These are phyloP conservation scores for Nannochloropsis gaditana DNA, from an alignment of 108 stramenopile species.

Conservation along the genomic window DNA sequence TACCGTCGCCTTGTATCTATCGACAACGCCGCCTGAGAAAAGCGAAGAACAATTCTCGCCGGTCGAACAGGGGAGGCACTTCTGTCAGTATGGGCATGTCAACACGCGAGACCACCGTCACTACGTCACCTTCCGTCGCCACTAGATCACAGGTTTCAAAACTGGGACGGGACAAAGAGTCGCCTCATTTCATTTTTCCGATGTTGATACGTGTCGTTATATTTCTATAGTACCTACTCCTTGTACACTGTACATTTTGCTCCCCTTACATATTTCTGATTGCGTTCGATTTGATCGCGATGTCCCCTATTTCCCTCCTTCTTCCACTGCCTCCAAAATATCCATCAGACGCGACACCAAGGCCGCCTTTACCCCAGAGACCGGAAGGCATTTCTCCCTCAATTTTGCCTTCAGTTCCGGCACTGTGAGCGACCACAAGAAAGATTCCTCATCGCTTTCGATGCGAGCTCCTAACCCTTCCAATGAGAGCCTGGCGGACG, in stretches of 20 bases:
- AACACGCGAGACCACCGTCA: no score
- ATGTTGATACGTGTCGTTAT: neutral
- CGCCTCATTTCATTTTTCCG: neutral
- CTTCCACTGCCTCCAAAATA: neutral
- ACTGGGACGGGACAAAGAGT: neutral
- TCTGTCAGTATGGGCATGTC: no score
- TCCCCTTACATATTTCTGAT: neutral
- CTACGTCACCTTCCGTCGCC: no score
- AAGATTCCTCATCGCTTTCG: neutral
- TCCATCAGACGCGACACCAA: neutral
- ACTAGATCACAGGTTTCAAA: no score
- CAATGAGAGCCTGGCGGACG: neutral
- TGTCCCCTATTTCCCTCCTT: neutral
- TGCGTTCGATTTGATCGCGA: neutral
- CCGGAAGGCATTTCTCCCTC: neutral
- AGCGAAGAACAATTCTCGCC: no score
- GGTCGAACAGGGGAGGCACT: no score
- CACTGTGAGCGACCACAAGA: slow-evolving; percentile 16
- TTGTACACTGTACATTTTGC: neutral
- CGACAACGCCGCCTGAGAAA: no score
- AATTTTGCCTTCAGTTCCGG: neutral
- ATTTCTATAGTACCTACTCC: neutral
- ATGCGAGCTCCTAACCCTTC: neutral
- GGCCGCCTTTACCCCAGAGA: neutral
- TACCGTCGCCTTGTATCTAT: no score